Base-by-base conservation (phyloP, 2,329 filamentous ascomycete species). In the Colletotrichum cuscutae region DNA sequence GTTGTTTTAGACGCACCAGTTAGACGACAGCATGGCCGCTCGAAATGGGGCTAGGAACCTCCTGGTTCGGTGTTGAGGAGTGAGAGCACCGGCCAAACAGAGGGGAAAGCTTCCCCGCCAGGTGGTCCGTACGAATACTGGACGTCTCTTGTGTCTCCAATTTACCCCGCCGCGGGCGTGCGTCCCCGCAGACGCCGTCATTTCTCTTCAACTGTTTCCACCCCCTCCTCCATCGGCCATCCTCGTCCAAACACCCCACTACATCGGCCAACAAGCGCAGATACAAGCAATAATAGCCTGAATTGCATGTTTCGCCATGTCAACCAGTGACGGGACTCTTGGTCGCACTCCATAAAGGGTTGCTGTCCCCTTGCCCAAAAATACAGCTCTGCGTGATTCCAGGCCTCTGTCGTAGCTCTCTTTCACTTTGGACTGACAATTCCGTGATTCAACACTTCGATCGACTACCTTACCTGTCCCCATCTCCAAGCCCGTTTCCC, bases 141-240 rank as follows among this genome's bases (percentile, higher is more conserved):
- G 19, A 49, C 42, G 30, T 42, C 37, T n/a, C 53, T 19, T 24
- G 19, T 35, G 60, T 70, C 70, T 63, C 65, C 72, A 74, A 74
- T 69, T 72, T 72, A 74, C 72, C 72, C 72, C 72, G 69, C 72
- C 49, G 60, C 37, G 53, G 53, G 69, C 69, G 26, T 30, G n/a
- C 52, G 59, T 60, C 61, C 66, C 66, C 66, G 70, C 69, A 62
- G 58, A 42, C 46, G 30, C 42, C n/a, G 37, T 72, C 60, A 65
- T 71, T 56, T 65, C 59, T 69, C 49, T 65, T 65, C 54, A 65
- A 26, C 35, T 35, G 8, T 37, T 49, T 42, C 30, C 49, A 65
- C 69, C 70, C 59, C 68, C 62, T 35, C 32, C 32, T 35, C 32
- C 32, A 35, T 35, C 32, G 32, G 32, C 58, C 64, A 68, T 70